Conservation (phyloP, 352 stramenopile species). For the Phytophthora boehmeriae region DNA sequence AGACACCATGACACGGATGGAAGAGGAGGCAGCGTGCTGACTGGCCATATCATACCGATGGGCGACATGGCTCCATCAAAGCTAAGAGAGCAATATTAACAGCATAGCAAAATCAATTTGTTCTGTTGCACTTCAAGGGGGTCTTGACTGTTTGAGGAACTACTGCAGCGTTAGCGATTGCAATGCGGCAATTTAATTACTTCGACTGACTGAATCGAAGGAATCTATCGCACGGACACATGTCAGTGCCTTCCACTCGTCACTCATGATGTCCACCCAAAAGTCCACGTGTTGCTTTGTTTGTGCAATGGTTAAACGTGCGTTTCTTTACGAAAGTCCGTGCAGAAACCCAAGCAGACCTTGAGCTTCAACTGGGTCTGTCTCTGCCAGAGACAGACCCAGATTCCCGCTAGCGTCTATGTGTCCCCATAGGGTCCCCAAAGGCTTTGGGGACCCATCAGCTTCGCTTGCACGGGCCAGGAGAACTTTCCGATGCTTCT, state of each 20-base stretch:
- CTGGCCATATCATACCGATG: not conserved
- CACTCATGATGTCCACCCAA: constrained; percentile 1
- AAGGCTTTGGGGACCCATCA: not conserved
- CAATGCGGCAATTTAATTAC: no score
- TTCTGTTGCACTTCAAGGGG: no score
- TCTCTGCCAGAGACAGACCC: constrained; percentile 4
- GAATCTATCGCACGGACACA: no score
- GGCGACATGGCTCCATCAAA: not conserved
- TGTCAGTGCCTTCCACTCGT: not conserved
- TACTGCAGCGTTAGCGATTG: no score
- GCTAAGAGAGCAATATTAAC: constrained; percentile 11
- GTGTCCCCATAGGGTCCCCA: not conserved
- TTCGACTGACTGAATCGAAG: no score
- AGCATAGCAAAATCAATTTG: not conserved
- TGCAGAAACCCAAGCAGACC: not conserved
- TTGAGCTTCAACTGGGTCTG: not conserved
- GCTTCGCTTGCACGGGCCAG: not conserved
- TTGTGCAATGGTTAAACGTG: constrained; percentile 2
- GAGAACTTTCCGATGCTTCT: constrained; percentile 1
- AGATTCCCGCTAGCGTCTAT: not conserved
- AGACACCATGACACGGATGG: constrained; percentile 9
- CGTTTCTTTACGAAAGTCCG: constrained; percentile 1
- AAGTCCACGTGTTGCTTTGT: not conserved
- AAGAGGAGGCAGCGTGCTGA: constrained; percentile 23
- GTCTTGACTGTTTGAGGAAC: no score